These are phyloP conservation scores for Cercospora berteroae DNA, from an alignment of 2,329 filamentous ascomycete genomes.

Conservation along the genomic window DNA sequence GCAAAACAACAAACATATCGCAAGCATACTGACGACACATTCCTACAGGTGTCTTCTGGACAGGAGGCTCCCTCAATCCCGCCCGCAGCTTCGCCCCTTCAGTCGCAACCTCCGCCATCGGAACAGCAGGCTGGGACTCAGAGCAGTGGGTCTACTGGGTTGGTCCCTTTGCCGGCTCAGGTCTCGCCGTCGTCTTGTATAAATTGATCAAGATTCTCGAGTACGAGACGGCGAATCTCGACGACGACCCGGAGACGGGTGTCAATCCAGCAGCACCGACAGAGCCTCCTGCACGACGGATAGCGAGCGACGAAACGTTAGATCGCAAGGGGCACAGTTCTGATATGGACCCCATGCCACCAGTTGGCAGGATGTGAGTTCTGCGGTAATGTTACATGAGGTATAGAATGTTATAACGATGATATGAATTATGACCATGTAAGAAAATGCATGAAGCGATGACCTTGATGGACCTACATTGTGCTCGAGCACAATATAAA, in stretches of 20 bases:
- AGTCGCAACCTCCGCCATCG: conserved; percentile 21
- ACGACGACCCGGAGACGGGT: conserved; percentile 27
- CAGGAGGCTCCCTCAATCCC: conserved; percentile 38
- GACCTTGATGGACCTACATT: background rate
- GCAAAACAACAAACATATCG: too few species aligned
- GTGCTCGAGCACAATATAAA: background rate
- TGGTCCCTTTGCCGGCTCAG: conserved; percentile 47
- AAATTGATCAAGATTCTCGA: conserved; percentile 50
- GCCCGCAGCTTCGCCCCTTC: conserved; percentile 36
- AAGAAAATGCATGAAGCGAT: background rate
- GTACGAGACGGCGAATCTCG: conserved; percentile 52
- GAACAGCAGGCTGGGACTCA: conserved; percentile 19
- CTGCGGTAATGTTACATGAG: background rate
- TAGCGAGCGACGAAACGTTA: background rate
- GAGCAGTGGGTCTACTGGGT: conserved; percentile 54
- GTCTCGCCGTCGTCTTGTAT: conserved; percentile 50
- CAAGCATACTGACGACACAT: background rate
- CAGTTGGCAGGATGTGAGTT: background rate
- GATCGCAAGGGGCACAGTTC: background rate
- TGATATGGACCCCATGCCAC: background rate
- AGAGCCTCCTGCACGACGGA: background rate
- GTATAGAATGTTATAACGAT: background rate
- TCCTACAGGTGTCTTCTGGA: conserved; percentile 27
- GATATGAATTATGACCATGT: background rate
- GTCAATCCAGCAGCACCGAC: background rate